Base-by-base conservation (phyloP, 1,284 basidiomycete genomes). In the Apiotrichum gracile region DNA sequence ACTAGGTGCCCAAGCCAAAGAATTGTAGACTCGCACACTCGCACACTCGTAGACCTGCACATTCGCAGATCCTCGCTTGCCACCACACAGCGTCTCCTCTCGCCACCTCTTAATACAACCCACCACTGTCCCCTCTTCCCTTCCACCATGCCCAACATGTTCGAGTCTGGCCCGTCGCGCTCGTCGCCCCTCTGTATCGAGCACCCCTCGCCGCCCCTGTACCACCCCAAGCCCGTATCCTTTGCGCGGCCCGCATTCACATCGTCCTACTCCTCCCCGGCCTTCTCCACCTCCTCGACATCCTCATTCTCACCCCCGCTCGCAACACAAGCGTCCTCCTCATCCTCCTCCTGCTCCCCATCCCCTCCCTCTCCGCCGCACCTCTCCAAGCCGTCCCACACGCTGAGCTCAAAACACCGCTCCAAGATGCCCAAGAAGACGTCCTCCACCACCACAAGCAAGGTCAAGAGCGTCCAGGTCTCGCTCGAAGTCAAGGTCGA, bases 401-500 rank as follows among this genome's bases (percentile, higher is more conserved):
- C 51, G 8, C 48, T 54, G 27, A 40, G 44, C 19, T 21, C 47
- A 29, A 52, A 52, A 41, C 22, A 46, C 42, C 58, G 57, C n/a
- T 55, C 61, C 14, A 65, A 67, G 50, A 52, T 60, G 19, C 19
- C 49, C 33, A 44, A 68, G 54, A 73, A 73, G 56, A 50, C 58
- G 12, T 54, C 58, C 4, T 55, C 57, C 5, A 64, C 64, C 1
- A 63, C 61, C 1, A 55, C 49, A 1, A 45, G 50, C 46, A 71
- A 73, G 54, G 63, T 64, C 40, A 54, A 61, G 27, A 57, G 44
- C 41, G 71, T 73, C 14, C 69, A 73, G 54, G 54, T 65, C 45
- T 57, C 61, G 2, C 63, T 73, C 33, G 68, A 73, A 44, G 57
- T 63, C 49, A 71, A 73, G 53, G 71, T 73, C 46, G 68, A 71